These are phyloP conservation scores for Limnanthes douglasii DNA, from an alignment of 345 rosid species.

Conservation along the genomic window DNA sequence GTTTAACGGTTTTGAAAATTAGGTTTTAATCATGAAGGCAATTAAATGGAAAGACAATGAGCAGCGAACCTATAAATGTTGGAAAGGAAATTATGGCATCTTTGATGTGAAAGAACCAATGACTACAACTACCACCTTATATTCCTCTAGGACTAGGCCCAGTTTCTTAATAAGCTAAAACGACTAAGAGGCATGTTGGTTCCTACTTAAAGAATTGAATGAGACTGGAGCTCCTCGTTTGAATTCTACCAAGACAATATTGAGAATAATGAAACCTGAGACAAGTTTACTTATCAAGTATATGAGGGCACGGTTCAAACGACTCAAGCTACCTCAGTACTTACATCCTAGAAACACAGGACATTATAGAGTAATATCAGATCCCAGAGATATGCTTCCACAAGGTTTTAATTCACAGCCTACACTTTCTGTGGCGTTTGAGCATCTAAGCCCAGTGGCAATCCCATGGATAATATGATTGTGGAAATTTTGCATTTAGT, in stretches of 20 bases:
- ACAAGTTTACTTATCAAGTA: too few species aligned
- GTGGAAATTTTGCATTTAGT: too few species aligned
- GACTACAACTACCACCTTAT: neutral
- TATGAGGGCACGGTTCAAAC: too few species aligned
- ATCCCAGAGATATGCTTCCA: too few species aligned
- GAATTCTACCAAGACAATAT: too few species aligned
- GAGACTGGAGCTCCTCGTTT: neutral
- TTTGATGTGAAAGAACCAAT: neutral
- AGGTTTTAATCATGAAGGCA: neutral
- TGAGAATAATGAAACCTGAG: too few species aligned
- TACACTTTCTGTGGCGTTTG: neutral
- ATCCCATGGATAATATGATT: neutral
- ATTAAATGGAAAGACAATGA: neutral
- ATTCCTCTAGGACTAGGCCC: neutral
- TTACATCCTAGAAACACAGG: too few species aligned
- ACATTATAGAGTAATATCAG: too few species aligned
- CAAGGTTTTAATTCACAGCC: neutral
- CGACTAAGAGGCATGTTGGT: slow-evolving; percentile 7
- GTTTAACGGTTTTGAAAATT: slow-evolving; percentile 5
- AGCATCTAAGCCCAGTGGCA: neutral
- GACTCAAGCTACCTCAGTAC: too few species aligned
- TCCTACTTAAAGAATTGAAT: slow-evolving; percentile 6
- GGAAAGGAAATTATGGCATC: neutral
- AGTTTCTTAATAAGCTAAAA: neutral
- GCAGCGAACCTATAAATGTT: neutral